These are phyloP conservation scores for Colletotrichum filicis DNA, from an alignment of 2,329 filamentous ascomycete species.

Conservation along the genomic window DNA sequence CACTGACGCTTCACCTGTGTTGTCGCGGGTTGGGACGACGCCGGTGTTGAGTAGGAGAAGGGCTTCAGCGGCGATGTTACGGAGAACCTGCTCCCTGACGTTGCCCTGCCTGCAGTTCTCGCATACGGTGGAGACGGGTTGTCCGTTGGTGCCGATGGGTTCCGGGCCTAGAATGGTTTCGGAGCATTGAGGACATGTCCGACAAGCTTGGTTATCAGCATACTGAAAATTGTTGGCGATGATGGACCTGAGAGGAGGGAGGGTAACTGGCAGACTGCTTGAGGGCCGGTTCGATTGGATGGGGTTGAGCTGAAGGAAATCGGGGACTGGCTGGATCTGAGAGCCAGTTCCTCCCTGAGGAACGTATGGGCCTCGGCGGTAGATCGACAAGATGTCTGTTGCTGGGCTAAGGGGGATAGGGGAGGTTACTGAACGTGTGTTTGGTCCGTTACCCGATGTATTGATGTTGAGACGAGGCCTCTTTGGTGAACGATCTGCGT, in stretches of 20 bases:
- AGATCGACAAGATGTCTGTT: not conserved
- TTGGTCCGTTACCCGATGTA: not conserved
- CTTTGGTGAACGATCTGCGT: not conserved
- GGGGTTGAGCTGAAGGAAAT: not conserved
- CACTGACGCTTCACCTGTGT: not conserved
- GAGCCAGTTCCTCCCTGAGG: not conserved
- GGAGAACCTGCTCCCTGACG: not conserved
- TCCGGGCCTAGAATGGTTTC: not conserved
- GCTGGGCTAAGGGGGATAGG: no score
- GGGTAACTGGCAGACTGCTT: not conserved
- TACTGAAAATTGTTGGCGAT: no score
- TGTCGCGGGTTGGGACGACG: not conserved
- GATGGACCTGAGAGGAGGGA: not conserved
- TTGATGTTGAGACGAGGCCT: not conserved
- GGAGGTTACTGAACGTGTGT: not conserved
- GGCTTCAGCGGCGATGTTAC: not conserved
- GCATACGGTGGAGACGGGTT: not conserved
- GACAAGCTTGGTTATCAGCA: not conserved
- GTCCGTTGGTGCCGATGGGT: not conserved
- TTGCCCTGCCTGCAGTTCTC: slow-evolving; percentile 2
- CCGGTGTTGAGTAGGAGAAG: not conserved
- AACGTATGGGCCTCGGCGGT: not conserved
- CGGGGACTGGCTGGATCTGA: not conserved
- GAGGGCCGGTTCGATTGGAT: not conserved
- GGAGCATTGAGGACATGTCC: slow-evolving; percentile 7